Evolutionary conservation across 2,329 filamentous ascomycete species (phyloP).

Genomic region (Talaromyces sp.): DNA sequence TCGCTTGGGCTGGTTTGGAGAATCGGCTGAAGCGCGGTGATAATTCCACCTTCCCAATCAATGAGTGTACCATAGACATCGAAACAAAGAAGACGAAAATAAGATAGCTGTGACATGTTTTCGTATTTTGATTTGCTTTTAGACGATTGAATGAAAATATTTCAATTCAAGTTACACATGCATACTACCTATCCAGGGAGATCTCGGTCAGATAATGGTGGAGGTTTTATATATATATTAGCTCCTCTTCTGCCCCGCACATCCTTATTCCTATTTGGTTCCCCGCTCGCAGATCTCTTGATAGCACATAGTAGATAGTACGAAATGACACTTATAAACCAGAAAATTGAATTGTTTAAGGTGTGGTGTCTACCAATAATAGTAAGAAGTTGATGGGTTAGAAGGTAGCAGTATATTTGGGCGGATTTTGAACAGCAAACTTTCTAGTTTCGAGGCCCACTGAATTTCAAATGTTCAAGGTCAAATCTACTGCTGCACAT

Average conservation of each 20-base stretch:
- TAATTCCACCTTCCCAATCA: conserved; percentile 74
- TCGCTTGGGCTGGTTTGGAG: conserved; percentile 45
- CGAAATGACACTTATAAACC: too few relatives aligned
- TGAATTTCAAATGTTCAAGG: too few relatives aligned
- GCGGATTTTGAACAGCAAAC: too few relatives aligned
- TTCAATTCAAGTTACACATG: background rate
- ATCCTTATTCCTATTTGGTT: too few relatives aligned
- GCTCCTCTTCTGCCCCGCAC: background rate
- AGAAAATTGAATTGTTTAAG: too few relatives aligned
- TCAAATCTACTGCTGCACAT: too few relatives aligned
- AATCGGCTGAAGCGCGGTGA: conserved; percentile 52
- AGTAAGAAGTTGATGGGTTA: too few relatives aligned
- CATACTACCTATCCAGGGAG: background rate
- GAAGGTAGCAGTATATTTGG: too few relatives aligned
- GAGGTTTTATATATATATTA: background rate
- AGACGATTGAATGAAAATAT: background rate
- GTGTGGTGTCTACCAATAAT: too few relatives aligned
- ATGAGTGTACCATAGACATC: conserved; percentile 81
- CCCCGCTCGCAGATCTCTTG: background rate
- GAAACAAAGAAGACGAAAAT: conserved; percentile 65
- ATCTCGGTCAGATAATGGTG: too few relatives aligned
- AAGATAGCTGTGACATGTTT: conserved; percentile 31
- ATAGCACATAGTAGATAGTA: background rate
- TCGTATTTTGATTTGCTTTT: background rate
- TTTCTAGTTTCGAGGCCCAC: too few relatives aligned